A percentile compares a stretch with the other conserved stretches of the same genome.
phyloP scores from a whole-genome alignment of 2,329 filamentous ascomycete species.

The Sclerotinia sclerotiorum region DNA sequence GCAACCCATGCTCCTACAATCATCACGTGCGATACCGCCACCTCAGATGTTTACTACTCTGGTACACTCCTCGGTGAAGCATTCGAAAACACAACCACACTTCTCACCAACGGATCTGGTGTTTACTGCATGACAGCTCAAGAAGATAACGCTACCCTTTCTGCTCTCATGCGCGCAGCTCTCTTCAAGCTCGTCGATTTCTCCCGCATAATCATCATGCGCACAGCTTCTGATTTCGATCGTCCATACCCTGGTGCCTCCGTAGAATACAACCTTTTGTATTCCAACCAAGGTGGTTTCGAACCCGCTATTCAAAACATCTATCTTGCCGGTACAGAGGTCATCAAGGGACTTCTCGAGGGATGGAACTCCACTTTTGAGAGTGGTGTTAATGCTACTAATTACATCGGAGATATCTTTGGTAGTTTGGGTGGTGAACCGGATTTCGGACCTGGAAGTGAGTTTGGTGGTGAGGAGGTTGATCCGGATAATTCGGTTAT shows the following conservation, averaged over 20 bases:
- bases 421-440: slow-evolving; percentile 63
- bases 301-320: slow-evolving; percentile 63
- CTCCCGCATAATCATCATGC: slow-evolving; percentile 64
- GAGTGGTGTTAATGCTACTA: slow-evolving; percentile 47
- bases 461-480: slow-evolving; percentile 15
- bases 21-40: slow-evolving; percentile 65
- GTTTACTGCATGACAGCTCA: slow-evolving; percentile 70
- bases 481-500: background rate
- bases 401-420: slow-evolving; percentile 71
- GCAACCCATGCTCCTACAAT: slow-evolving; percentile 54
- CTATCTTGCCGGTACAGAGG: slow-evolving; percentile 63
- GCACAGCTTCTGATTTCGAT: slow-evolving; percentile 71
- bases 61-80: slow-evolving; percentile 59
- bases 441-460: slow-evolving; percentile 55
- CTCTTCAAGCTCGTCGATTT: slow-evolving; percentile 59
- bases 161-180: slow-evolving; percentile 61
- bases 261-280: slow-evolving; percentile 59
- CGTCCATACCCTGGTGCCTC: slow-evolving; percentile 60
- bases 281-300: slow-evolving; percentile 63
- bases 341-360: slow-evolving; percentile 58
- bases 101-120: slow-evolving; percentile 68
- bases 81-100: slow-evolving; percentile 62
- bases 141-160: slow-evolving; percentile 70
- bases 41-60: slow-evolving; percentile 71
- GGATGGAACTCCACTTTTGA: slow-evolving; percentile 61